These are phyloP conservation scores for Halophytophthora batemanensis DNA, from an alignment of 352 stramenopile genomes.

Conservation along the genomic window DNA sequence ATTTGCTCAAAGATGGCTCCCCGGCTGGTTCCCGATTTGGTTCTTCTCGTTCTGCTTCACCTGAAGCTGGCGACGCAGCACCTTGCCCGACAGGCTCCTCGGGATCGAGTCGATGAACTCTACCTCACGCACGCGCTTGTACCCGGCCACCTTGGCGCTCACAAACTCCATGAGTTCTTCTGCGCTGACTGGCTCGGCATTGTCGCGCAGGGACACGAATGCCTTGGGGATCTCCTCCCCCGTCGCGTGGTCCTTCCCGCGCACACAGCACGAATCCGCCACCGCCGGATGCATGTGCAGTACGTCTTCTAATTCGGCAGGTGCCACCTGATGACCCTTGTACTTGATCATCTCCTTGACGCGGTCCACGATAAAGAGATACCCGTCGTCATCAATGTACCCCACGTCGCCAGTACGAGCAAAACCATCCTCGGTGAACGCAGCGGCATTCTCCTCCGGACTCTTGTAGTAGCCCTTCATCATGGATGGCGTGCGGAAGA, in stretches of 20 bases:
- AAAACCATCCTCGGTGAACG: conserved; percentile 73
- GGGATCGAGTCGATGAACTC: conserved; percentile 87
- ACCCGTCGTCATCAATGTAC: conserved; percentile 90
- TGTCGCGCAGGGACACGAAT: conserved; percentile 80
- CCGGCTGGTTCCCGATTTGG: conserved; percentile 9
- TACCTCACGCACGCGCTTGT: conserved; percentile 86
- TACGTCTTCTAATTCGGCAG: conserved; percentile 90
- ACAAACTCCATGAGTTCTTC: conserved; percentile 83
- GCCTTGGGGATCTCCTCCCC: conserved; percentile 89
- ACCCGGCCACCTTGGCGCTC: conserved; percentile 62
- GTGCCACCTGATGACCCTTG: conserved; percentile 89
- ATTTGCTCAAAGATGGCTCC: conserved; percentile 1
- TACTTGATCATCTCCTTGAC: conserved; percentile 96
- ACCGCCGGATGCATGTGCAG: conserved; percentile 72
- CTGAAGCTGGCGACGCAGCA: conserved; percentile 82
- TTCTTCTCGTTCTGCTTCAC: conserved; percentile 26
- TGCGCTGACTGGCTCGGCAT: conserved; percentile 26
- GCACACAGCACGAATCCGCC: conserved; percentile 72
- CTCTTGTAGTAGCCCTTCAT: conserved; percentile 59
- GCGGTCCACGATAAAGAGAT: conserved; percentile 90
- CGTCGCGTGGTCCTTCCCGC: conserved; percentile 46
- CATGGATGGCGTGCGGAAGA: conserved; percentile 47
- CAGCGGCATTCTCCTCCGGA: conserved; percentile 70
- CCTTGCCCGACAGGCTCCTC: conserved; percentile 89
- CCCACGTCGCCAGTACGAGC: conserved; percentile 89